phyloP scores from a whole-genome alignment of 1,284 basidiomycete genomes.

The Peniophora sp. region DNA sequence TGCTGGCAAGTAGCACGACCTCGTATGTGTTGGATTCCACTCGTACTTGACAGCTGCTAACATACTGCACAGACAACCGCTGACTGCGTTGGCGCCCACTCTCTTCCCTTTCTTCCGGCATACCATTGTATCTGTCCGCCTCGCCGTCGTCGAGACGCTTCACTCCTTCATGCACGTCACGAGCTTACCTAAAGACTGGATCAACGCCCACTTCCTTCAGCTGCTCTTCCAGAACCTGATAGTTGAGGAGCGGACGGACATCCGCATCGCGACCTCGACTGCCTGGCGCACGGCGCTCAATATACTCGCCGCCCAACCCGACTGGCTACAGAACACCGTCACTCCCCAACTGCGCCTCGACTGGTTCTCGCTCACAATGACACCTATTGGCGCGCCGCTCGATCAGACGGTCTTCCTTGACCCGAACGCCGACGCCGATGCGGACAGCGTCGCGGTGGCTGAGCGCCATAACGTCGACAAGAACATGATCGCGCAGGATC shows the following conservation, averaged over 20 bases:
- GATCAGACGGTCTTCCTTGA: slow-evolving; percentile 70
- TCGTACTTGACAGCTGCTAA: slow-evolving; percentile 2
- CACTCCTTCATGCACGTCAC: slow-evolving; percentile 79
- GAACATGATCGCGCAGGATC: slow-evolving; percentile 89
- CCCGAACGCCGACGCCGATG: slow-evolving; percentile 40
- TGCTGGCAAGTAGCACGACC: slow-evolving; percentile 58
- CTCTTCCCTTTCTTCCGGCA: slow-evolving; percentile 98
- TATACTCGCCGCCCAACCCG: slow-evolving; percentile 37
- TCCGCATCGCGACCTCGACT: slow-evolving; percentile 72
- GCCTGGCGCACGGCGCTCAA: slow-evolving; percentile 75
- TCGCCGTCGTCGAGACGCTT: slow-evolving; percentile 89
- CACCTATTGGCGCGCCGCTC: slow-evolving; percentile 80
- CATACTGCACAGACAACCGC: slow-evolving; percentile 47
- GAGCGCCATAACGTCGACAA: slow-evolving; percentile 95
- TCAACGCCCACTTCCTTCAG: slow-evolving; percentile 69
- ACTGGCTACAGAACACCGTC: slow-evolving; percentile 44
- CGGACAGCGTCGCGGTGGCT: slow-evolving; percentile 28
- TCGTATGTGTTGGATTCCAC: slow-evolving; percentile 44
- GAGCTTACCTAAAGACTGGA: slow-evolving; percentile 78
- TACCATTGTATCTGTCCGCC: slow-evolving; percentile 89
- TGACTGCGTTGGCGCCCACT: slow-evolving; percentile 77
- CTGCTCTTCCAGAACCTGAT: slow-evolving; percentile 94
- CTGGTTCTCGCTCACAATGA: slow-evolving; percentile 90
- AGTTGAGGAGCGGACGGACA: slow-evolving; percentile 84
- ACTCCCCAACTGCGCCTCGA: slow-evolving; percentile 52